Evolutionary conservation across 2,329 filamentous ascomycete genomes (phyloP), one percentile per base, ranked within the genome.

Genomic region (Diaporthe ilicicola): DNA sequence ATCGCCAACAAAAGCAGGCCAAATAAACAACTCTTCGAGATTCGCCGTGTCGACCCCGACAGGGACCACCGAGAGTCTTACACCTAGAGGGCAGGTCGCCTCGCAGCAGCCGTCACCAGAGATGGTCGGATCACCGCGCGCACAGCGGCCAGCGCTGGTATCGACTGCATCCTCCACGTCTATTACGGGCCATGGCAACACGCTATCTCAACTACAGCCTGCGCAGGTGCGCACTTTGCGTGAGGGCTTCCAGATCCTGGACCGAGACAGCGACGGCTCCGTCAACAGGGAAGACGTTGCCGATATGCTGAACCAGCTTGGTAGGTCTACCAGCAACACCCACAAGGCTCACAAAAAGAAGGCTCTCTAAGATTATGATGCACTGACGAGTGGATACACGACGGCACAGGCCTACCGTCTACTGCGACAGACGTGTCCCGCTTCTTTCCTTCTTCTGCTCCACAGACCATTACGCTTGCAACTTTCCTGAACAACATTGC

Each of bases 231-330:
- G 95, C 77, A 93, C 94, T 76, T 89, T 99, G 82, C 90, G 96
- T 72, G 95, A 98, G 79, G 94, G 93, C 0, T 99, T 98, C 81
- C 94, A 97, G 81, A 94, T 98, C 71, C 87, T 99, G 56, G 96
- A 98, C 81, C 89, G 94, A 72, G 92, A 96, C 81, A 95, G 94
- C 77, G 94, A 96, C 77, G 95, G 95, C 22, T 85, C 89, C 64
- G 91, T 99, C 73, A 93, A 92, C 75, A 88, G 92, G 71, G 92
- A 95, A 27, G 94, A 97, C 79, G 91, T 99, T 6, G 90, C 90
- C 19, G 93, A 97, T 76, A 97, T 97, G 88, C 88, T 99, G 39
- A 90, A 88, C 71, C 94, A 97, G 77, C 86, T 98, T 61, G 95
- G 92, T 93, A 83, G 56, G 80, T 73, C 9, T 17, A 24, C 10